Base-by-base conservation (phyloP, 106 monocot genomes). In the Allium cepa region DNA sequence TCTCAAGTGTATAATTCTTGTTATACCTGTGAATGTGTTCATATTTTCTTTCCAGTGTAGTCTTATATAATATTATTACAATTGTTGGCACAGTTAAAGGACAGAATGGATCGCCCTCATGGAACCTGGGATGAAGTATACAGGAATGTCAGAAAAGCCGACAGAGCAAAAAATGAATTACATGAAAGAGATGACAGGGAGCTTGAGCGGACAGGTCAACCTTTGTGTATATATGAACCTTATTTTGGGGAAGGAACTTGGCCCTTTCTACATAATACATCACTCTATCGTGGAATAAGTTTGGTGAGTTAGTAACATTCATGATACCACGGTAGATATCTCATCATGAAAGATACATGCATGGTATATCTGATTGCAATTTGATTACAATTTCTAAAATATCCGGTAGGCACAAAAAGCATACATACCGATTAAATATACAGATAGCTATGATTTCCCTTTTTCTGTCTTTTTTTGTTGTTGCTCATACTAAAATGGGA, bases 101-200 rank as follows among this genome's bases (percentile, higher is more conserved):
- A 83, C 60, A 89, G 97, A 70, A 83, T 63, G 64, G 90, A 87
- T 17, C 92, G 85, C 58, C 71, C 79, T 59, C 87, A 85, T 84
- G 92, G 90, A 75, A 85, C 85, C 64, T 99, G 97, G 97, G 97
- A 99, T 79, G 97, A 99, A 64, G 92, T 99, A 28, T 99, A 90
- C 64, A 82, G 87, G 62, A 99, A 76, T 76, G 87, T 70, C 56
- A 99, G 85, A 81, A 87, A 58, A 72, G 86, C 87, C 50, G 97
- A 99, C 28, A 78, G 97, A 62, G 72, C 76, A 56, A 99, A 80
- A 73, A 87, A 85, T 73, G 97, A 93, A 63, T 63, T 87, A 63
- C 89, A 93, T 78, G 92, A 93, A 73, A 82, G 92, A 75, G 90
- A 93, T 76, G 92, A 93, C 26, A 82, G 76, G 75, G 97, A 99